phyloP scores from a whole-genome alignment of 352 stramenopile species.

The Phytopythium litorale region DNA sequence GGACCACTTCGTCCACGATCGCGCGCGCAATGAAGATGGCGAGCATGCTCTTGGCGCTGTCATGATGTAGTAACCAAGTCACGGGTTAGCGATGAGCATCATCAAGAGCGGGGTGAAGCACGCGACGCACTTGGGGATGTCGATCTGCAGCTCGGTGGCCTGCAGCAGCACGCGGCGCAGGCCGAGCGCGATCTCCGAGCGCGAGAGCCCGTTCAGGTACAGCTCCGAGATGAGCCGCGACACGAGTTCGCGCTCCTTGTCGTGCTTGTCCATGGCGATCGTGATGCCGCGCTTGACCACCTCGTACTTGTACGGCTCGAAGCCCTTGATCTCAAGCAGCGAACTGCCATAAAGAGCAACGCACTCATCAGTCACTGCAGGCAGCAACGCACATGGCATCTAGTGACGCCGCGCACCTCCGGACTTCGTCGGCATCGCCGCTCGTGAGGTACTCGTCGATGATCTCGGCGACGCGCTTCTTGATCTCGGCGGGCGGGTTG shows the following conservation, averaged over 20 bases:
- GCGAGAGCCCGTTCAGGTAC: constrained; percentile 87
- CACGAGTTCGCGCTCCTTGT: constrained; percentile 91
- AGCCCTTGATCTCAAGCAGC: constrained; percentile 57
- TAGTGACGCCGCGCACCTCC: constrained; percentile 20
- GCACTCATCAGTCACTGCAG: background rate
- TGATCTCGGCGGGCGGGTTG: constrained; percentile 74
- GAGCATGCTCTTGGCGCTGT: constrained; percentile 87
- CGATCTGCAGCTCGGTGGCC: constrained; percentile 95
- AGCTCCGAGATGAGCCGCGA: constrained; percentile 92
- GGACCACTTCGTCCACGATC: constrained; percentile 98
- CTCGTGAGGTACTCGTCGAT: constrained; percentile 88
- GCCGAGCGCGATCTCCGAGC: constrained; percentile 81
- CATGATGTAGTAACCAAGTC: background rate
- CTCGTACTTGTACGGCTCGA: constrained; percentile 84
- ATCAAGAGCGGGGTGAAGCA: background rate
- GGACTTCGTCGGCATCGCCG: constrained; percentile 89
- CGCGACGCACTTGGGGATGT: constrained; percentile 83
- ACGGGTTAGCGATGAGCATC: no score
- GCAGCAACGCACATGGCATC: no score
- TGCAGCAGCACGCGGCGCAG: constrained; percentile 96
- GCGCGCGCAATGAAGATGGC: constrained; percentile 96
- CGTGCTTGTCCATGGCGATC: constrained; percentile 93
- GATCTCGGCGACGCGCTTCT: constrained; percentile 90
- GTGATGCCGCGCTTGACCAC: constrained; percentile 95
- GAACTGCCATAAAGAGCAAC: constrained; percentile 28